Conservation (phyloP, 1,284 basidiomycete genomes). For the Rhodofomes roseus region DNA sequence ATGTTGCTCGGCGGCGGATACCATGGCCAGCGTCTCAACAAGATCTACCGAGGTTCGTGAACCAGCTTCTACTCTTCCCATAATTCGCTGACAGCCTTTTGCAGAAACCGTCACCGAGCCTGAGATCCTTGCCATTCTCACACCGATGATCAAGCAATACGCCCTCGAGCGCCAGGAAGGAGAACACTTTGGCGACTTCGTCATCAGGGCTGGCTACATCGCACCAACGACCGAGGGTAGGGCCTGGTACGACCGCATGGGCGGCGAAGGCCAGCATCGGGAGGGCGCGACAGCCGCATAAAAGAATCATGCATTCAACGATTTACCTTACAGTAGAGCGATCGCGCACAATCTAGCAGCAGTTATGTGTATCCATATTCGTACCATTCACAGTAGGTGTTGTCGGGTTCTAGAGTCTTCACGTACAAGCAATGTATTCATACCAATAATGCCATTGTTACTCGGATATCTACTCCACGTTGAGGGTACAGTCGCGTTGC, state of each 20-base stretch:
- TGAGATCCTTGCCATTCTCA: conserved; percentile 88
- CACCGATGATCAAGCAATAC: conserved; percentile 92
- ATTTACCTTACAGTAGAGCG: neutral
- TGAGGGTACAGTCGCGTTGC: neutral
- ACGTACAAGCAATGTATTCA: neutral
- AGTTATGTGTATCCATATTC: neutral
- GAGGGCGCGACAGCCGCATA: conserved; percentile 22
- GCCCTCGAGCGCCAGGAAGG: conserved; percentile 87
- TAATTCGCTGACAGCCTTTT: neutral
- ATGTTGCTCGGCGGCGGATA: conserved; percentile 98
- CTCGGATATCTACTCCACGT: neutral
- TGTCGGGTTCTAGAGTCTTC: neutral
- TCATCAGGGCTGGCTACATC: conserved; percentile 85
- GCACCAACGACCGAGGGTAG: conserved; percentile 74
- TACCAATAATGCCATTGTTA: neutral
- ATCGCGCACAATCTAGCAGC: neutral
- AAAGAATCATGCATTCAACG: neutral
- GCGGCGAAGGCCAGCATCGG: conserved; percentile 60
- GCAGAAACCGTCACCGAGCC: conserved; percentile 89
- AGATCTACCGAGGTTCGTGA: conserved; percentile 78
- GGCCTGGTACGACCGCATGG: conserved; percentile 79
- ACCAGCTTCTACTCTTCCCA: neutral
- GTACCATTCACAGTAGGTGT: neutral
- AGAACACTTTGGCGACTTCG: conserved; percentile 95
- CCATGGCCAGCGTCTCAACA: conserved; percentile 90